Evolutionary conservation across 2,329 filamentous ascomycete species (phyloP).

Genomic region (Colletotrichum liriopes): DNA sequence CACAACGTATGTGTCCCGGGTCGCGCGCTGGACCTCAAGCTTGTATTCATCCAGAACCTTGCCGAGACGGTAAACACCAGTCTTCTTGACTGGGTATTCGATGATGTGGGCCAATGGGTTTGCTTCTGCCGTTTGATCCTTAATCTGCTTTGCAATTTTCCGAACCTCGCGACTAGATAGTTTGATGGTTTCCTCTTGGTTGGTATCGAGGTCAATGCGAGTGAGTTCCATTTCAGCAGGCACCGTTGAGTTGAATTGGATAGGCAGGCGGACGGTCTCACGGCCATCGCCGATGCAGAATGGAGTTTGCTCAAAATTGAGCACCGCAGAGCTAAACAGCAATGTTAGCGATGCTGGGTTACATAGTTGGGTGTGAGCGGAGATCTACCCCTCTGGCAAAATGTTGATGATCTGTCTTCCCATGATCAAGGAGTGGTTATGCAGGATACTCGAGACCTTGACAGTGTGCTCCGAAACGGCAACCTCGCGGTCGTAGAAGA

Average conservation of each 20-base stretch:
- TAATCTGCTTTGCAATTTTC: constrained; percentile 78
- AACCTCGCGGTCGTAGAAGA: constrained; percentile 93
- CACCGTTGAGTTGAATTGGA: constrained; percentile 93
- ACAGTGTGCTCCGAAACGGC: constrained; percentile 95
- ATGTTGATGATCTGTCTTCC: constrained; percentile 99
- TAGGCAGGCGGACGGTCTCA: constrained; percentile 78
- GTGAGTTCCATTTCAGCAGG: constrained; percentile 92
- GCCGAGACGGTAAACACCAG: constrained; percentile 87
- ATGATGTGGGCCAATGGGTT: constrained; percentile 75
- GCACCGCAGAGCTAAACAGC: constrained; percentile 78
- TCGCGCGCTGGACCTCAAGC: constrained; percentile 86
- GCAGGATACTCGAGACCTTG: constrained; percentile 87
- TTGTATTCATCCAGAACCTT: constrained; percentile 95
- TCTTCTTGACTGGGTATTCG: constrained; percentile 84
- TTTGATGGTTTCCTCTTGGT: constrained; percentile 83
- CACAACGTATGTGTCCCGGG: constrained; percentile 86
- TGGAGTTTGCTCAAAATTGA: constrained; percentile 86
- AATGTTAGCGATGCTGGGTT: constrained; percentile 25
- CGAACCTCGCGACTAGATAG: constrained; percentile 82
- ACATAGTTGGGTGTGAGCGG: background rate
- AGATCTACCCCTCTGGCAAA: constrained; percentile 85
- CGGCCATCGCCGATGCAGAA: constrained; percentile 83
- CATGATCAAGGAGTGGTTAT: constrained; percentile 94
- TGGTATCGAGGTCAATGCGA: constrained; percentile 87
- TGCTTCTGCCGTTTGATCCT: constrained; percentile 77